Base-by-base conservation (phyloP, 352 stramenopile species). In the Phytophthora fragariaefolia region DNA sequence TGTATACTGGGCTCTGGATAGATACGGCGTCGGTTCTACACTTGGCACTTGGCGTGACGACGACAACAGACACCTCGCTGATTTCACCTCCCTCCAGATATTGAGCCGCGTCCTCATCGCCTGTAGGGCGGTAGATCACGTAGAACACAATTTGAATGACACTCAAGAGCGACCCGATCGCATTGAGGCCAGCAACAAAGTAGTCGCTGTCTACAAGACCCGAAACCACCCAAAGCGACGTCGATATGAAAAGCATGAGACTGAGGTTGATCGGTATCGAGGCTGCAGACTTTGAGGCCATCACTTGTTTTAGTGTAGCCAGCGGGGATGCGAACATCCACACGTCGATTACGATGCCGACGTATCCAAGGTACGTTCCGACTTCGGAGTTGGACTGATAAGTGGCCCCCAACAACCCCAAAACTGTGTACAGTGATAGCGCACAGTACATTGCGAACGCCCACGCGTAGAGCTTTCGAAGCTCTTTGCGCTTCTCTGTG, bases 111-210 rank as follows among this genome's bases (percentile, higher is more conserved):
- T 46, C 40, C 40, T 46, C 40, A 8, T 46, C 40, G n/a, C 17
- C 7, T 23, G 40, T 46, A 5, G 40, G 40, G 17, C 40, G n/a
- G 58, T 82, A 90, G 2, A 85, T 46, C 9, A 72, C 66, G 54
- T 80, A 89, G 28, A 91, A 69, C 17, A 75, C 48, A 26, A 86
- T 63, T 32, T 91, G 78, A 8, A 80, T 24, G 38, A 47, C 9
- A 1, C 76, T 76, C 24, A 87, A 60, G 22, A 69, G 18, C 30
- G 76, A 54, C 8, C 71, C 75, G 40, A 88, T 63, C 7, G 60
- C 47, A 9, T 77, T 85, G 2, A 70, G 54, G 2, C 63, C 38
- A 8, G 24, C 34, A 13, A 71, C n/a, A 22, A 71, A 71, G 30
- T 46, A 59, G 62, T 69, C 53, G 46, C 28, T 58, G 45, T 62